These are phyloP conservation scores for Mrakia gelida DNA, from an alignment of 768 basidiomycete species.

Conservation along the genomic window DNA sequence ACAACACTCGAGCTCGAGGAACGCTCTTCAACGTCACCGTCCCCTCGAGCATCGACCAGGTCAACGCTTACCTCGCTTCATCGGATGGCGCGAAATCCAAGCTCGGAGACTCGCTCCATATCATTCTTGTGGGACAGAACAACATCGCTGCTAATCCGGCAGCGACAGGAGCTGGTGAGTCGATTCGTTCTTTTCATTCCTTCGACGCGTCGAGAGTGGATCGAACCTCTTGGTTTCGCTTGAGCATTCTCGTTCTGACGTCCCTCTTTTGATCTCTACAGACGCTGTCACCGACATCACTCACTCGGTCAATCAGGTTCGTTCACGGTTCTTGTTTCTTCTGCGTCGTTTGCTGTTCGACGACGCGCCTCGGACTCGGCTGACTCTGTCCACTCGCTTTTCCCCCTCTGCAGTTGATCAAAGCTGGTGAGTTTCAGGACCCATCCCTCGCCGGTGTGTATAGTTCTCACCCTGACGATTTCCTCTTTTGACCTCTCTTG, in stretches of 20 bases:
- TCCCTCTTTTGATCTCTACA: not conserved
- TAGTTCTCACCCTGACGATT: not conserved
- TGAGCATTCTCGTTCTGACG: not conserved
- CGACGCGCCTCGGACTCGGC: too few relatives aligned
- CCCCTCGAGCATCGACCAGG: not conserved
- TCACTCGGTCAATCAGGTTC: not conserved
- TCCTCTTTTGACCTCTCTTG: not conserved
- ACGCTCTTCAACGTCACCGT: not conserved
- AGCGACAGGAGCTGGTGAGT: not conserved
- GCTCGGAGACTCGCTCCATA: not conserved
- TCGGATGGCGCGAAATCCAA: not conserved
- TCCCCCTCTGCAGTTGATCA: not conserved
- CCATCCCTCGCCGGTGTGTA: too few relatives aligned
- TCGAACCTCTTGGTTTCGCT: not conserved
- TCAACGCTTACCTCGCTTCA: not conserved
- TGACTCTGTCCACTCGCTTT: too few relatives aligned
- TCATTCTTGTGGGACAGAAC: not conserved
- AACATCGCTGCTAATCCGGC: not conserved
- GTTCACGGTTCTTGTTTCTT: too few relatives aligned
- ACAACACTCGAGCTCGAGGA: not conserved
- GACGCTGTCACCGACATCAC: not conserved
- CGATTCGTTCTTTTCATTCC: not conserved
- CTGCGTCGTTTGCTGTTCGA: too few relatives aligned
- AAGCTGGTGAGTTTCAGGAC: not conserved
- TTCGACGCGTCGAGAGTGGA: not conserved